Evolutionary conservation across 2,329 filamentous ascomycete genomes (phyloP).

Genomic region (Neofusicoccum laricinum): DNA sequence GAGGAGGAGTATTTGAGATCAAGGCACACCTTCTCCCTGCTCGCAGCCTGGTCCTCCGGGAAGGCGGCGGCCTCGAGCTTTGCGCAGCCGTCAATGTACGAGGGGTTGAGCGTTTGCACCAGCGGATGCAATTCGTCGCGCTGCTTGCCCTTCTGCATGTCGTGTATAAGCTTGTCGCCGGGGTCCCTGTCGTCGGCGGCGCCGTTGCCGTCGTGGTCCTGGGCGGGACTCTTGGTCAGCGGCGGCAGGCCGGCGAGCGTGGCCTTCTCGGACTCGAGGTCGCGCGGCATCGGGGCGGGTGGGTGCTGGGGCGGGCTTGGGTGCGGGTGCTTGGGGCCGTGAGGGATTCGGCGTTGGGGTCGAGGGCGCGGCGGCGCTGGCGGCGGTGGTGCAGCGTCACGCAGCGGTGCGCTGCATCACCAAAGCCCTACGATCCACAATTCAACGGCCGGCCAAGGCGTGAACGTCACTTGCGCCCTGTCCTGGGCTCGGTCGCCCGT

Average conservation of each 20-base stretch:
- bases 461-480: background rate
- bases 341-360: background rate
- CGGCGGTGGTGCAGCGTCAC: background rate
- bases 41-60: constrained; percentile 56
- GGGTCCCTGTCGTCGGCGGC: constrained; percentile 10
- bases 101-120: constrained; percentile 67
- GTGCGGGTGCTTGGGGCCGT: background rate
- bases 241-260: constrained; percentile 36
- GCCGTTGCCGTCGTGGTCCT: constrained; percentile 6
- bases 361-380: background rate
- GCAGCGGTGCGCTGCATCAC: background rate
- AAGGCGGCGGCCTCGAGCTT: constrained; percentile 58
- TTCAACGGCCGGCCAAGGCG: constrained; percentile 5
- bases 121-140: constrained; percentile 67
- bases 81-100: constrained; percentile 62
- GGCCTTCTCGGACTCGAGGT: constrained; percentile 38
- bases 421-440: constrained; percentile 9
- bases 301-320: background rate
- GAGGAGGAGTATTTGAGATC: constrained; percentile 14
- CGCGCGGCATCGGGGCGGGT: constrained; percentile 39
- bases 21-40: constrained; percentile 55
- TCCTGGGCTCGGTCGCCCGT: background rate
- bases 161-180: constrained; percentile 19
- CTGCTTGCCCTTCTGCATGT: constrained; percentile 30
- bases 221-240: constrained; percentile 29